These are phyloP conservation scores for Sesbania bispinosa DNA, from an alignment of 306 rosid species.

Conservation along the genomic window DNA sequence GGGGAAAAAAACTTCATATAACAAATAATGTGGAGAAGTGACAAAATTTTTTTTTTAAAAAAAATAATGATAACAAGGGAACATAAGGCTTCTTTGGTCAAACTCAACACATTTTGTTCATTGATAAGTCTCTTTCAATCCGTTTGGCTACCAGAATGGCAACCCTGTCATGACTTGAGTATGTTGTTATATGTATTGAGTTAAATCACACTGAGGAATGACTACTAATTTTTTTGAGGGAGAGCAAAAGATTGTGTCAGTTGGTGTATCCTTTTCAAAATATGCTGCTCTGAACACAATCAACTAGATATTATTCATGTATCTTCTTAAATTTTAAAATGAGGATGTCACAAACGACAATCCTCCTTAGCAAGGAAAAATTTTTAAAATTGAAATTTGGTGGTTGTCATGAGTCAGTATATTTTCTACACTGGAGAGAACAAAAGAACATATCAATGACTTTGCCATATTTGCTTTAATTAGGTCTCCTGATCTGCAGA, in stretches of 20 bases:
- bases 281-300: neutral
- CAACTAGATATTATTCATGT: neutral
- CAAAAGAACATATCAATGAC: too few species aligned
- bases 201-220: neutral
- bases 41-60: neutral
- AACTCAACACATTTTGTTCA: conserved; percentile 55
- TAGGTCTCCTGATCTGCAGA: too few species aligned
- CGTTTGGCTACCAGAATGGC: conserved; percentile 25
- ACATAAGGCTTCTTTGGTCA: conserved; percentile 32
- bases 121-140: conserved; percentile 39
- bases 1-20: neutral
- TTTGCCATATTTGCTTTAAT: too few species aligned
- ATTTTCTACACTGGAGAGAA: too few species aligned
- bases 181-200: too few species aligned
- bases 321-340: neutral
- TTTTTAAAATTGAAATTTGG: too few species aligned
- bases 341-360: neutral
- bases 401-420: too few species aligned
- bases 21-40: neutral
- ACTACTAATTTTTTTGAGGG: neutral
- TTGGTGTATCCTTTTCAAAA: conserved; percentile 21
- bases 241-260: neutral
- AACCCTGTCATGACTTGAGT: conserved; percentile 13
- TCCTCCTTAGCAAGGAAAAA: neutral
- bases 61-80: neutral